Conservation (phyloP, 371 early-diverging fungal species). For the Lichtheimia hyalospora region DNA sequence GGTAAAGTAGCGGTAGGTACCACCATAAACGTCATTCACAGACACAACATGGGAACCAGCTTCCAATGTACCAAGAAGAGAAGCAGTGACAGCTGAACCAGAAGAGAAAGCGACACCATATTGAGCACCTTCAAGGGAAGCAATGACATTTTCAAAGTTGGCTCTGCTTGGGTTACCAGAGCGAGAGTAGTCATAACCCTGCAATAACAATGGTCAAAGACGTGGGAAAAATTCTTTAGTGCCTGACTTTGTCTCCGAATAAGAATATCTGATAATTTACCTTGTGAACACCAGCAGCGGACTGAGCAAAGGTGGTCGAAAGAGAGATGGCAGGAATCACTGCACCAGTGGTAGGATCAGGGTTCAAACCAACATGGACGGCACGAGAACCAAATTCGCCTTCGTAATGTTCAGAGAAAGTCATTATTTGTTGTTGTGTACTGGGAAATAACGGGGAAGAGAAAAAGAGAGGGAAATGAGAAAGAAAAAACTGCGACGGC, state of each 20-base stretch:
- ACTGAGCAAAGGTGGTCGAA: conserved; percentile 95
- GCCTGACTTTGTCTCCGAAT: no score
- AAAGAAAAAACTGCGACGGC: conserved; percentile 1
- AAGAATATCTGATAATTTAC: no score
- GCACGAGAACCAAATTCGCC: conserved; percentile 86
- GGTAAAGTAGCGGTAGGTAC: conserved; percentile 95
- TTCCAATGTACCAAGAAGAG: conserved; percentile 74
- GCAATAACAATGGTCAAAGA: neutral
- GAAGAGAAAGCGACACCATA: conserved; percentile 94
- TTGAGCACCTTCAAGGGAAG: conserved; percentile 88
- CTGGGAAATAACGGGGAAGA: neutral
- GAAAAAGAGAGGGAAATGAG: conserved; percentile 10
- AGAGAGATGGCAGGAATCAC: conserved; percentile 95
- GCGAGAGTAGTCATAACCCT: conserved; percentile 96
- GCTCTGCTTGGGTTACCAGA: conserved; percentile 93
- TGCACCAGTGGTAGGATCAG: conserved; percentile 86
- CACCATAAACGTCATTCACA: conserved; percentile 97
- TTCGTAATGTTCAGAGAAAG: conserved; percentile 5
- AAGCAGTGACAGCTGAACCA: conserved; percentile 92
- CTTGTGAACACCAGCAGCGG: conserved; percentile 86
- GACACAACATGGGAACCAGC: conserved; percentile 85
- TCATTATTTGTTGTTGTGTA: neutral
- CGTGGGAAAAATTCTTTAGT: conserved; percentile 15
- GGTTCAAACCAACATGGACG: conserved; percentile 89
- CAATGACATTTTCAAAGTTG: conserved; percentile 89